Evolutionary conservation across 208 protist species (phyloP).

Genomic region (Leishmania amazonensis): DNA sequence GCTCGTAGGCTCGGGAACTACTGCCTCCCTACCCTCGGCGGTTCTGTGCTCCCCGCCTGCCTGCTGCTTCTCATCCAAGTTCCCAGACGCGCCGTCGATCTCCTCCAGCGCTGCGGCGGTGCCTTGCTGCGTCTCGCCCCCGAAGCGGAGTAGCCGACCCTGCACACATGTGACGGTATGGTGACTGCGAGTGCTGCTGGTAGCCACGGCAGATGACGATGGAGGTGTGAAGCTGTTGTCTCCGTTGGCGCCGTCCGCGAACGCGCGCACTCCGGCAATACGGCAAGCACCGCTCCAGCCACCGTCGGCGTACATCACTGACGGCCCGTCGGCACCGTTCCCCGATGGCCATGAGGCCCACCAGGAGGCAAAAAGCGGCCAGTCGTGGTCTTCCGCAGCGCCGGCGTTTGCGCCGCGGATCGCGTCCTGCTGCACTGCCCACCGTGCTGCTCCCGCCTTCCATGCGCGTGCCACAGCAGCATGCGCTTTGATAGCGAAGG

Average conservation of each 20-base stretch:
- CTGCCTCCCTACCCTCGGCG: background rate
- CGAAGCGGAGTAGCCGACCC: slow-evolving; percentile 59
- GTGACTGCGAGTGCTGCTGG: slow-evolving; percentile 33
- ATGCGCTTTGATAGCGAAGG: background rate
- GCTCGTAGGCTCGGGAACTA: background rate
- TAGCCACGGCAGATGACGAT: background rate
- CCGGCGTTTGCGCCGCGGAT: background rate
- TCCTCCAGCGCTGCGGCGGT: slow-evolving; percentile 44
- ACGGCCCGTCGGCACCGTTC: slow-evolving; percentile 19
- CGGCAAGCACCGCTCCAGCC: slow-evolving; percentile 57
- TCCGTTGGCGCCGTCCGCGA: slow-evolving; percentile 10
- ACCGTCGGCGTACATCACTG: slow-evolving; percentile 46
- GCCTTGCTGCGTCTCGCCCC: slow-evolving; percentile 48
- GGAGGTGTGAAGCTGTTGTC: background rate
- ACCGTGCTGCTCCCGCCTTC: background rate
- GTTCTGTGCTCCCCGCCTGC: background rate
- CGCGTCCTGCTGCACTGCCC: too few species aligned
- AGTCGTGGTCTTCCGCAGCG: background rate
- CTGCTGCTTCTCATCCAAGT: background rate
- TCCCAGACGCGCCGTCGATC: slow-evolving; percentile 8
- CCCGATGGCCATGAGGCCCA: slow-evolving; percentile 20
- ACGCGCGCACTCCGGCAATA: slow-evolving; percentile 30
- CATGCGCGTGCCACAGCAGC: background rate
- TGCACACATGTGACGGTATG: slow-evolving; percentile 42
- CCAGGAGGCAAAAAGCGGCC: slow-evolving; percentile 32